These are phyloP conservation scores for Leccinum fibrillosum DNA, from an alignment of 768 basidiomycete genomes.

Conservation along the genomic window DNA sequence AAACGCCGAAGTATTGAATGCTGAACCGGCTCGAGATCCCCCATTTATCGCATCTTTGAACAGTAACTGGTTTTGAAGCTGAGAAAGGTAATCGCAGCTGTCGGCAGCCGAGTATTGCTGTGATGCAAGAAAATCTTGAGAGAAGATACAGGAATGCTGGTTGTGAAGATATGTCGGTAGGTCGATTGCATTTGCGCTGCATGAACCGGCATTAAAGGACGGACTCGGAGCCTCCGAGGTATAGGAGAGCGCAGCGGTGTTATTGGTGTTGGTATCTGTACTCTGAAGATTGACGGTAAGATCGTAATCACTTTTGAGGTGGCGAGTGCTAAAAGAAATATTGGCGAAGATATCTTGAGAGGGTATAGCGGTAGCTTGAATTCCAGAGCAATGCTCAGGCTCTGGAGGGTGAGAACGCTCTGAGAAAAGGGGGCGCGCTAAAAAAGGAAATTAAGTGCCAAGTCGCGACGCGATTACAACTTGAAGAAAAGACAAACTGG, in stretches of 20 bases:
- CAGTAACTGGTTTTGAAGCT: conserved; percentile 9
- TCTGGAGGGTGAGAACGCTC: conserved; percentile 16
- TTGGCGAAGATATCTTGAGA: conserved; percentile 11
- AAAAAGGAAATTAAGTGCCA: neutral
- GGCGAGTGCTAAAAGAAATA: conserved; percentile 6
- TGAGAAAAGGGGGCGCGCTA: conserved; percentile 27
- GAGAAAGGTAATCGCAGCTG: conserved; percentile 12
- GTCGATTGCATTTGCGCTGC: neutral
- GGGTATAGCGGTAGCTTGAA: conserved; percentile 1
- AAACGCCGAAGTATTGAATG: conserved; percentile 13
- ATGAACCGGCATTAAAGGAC: neutral
- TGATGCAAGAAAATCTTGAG: conserved; percentile 9
- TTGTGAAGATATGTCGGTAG: conserved; percentile 7
- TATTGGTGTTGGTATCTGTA: neutral
- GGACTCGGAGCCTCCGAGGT: neutral
- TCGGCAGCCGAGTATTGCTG: conserved; percentile 7
- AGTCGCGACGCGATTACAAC: neutral
- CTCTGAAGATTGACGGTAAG: conserved; percentile 7
- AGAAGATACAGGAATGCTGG: neutral
- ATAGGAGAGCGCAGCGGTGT: conserved; percentile 4
- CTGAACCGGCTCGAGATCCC: conserved; percentile 8
- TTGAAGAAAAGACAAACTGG: conserved; percentile 25
- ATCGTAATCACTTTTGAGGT: conserved; percentile 15
- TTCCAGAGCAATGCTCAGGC: conserved; percentile 8
- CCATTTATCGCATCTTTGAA: conserved; percentile 15